A percentile compares a stretch with the other conserved stretches of the same genome.
phyloP scores from a whole-genome alignment of 2,329 filamentous ascomycete species.

The Ambrosiella beaveri region DNA sequence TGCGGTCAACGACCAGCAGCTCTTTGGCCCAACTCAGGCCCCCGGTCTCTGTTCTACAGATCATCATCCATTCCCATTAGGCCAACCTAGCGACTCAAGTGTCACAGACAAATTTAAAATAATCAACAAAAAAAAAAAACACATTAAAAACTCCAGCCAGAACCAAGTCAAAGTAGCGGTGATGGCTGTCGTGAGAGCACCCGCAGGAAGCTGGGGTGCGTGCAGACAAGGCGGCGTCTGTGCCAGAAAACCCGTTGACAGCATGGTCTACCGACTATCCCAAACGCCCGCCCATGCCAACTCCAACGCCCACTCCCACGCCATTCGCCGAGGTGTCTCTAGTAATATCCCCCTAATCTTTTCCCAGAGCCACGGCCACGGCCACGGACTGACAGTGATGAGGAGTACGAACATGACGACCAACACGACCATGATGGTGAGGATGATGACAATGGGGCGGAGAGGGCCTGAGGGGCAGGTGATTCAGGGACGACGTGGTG shows the following conservation, averaged over 20 bases:
- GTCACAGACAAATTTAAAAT: not conserved
- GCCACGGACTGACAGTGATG: not conserved
- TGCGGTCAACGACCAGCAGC: not conserved
- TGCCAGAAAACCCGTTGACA: conserved; percentile 2
- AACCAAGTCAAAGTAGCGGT: conserved; percentile 11
- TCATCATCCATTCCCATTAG: too few species aligned
- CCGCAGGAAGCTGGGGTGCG: conserved; percentile 8
- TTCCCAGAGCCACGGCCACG: conserved; percentile 5
- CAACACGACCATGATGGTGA: not conserved
- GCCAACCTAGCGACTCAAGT: too few species aligned
- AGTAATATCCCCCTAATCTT: not conserved
- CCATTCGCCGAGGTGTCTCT: not conserved
- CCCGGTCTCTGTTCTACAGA: not conserved
- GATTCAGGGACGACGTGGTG: conserved; percentile 7
- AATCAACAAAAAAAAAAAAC: not conserved
- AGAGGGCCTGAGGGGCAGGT: not conserved
- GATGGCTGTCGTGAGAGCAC: conserved; percentile 10
- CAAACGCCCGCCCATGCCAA: too few species aligned
- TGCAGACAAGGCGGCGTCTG: conserved; percentile 12
- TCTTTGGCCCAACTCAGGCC: not conserved
- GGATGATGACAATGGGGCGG: not conserved
- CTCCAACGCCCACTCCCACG: not conserved
- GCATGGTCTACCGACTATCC: not conserved
- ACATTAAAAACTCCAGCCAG: not conserved
- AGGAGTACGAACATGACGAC: too few species aligned